Conservation (phyloP, 768 basidiomycete species). For the Pleurotus eryngii region DNA sequence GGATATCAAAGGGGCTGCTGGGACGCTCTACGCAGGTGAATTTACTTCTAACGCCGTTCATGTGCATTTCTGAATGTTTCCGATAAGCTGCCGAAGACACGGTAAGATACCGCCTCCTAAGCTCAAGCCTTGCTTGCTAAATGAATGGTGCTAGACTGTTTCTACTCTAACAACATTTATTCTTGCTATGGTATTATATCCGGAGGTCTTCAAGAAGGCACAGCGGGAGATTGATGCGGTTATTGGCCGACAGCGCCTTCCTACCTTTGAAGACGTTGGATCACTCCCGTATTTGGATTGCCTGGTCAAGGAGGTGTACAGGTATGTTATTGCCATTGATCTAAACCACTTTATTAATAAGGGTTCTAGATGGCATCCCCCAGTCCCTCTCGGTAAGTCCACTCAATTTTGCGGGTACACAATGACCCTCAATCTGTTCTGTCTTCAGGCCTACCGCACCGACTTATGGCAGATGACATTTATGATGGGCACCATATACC, state of each 20-base stretch:
- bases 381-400: slow-evolving; percentile 36
- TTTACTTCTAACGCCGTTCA: not conserved
- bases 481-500: slow-evolving; percentile 46
- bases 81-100: slow-evolving; percentile 38
- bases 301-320: slow-evolving; percentile 43
- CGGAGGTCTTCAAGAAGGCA: slow-evolving; percentile 42
- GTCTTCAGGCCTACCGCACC: slow-evolving; percentile 41
- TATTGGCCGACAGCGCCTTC: slow-evolving; percentile 42
- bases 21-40: slow-evolving; percentile 48
- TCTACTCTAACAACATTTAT: slow-evolving; percentile 47
- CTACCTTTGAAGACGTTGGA: slow-evolving; percentile 39
- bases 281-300: slow-evolving; percentile 47
- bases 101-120: slow-evolving; percentile 18
- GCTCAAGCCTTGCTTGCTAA: not conserved
- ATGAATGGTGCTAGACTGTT: slow-evolving; percentile 37
- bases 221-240: slow-evolving; percentile 52
- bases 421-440: not conserved
- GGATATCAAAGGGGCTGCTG: slow-evolving; percentile 56
- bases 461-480: slow-evolving; percentile 47
- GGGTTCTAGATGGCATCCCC: slow-evolving; percentile 40
- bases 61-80: not conserved
- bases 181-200: slow-evolving; percentile 52
- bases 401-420: not conserved
- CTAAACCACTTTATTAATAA: slow-evolving; percentile 1
- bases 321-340: slow-evolving; percentile 26